A percentile compares a stretch with the other conserved stretches of the same genome.
Conservation (phyloP, 495 filamentous ascomycete species). For the Filosporella fistucella region DNA sequence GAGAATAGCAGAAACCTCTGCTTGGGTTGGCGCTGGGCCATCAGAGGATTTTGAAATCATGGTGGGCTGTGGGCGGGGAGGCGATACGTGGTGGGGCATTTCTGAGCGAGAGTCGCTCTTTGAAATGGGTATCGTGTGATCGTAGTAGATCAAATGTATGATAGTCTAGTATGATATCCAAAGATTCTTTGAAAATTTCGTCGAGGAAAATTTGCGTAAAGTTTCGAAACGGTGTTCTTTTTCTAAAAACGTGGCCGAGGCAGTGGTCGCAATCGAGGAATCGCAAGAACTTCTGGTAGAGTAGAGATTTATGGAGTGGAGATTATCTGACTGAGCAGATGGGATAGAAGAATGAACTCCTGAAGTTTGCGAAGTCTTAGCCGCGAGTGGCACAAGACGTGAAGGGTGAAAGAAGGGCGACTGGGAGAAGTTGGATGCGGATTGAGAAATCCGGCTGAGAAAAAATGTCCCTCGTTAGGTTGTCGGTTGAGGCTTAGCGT, state of each 20-base stretch:
- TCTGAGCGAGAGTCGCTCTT: constrained; percentile 25
- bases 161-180: background rate
- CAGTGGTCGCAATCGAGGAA: constrained; percentile 8
- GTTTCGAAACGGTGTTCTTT: constrained; percentile 21
- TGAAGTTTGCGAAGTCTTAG: constrained; percentile 20
- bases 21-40: constrained; percentile 58
- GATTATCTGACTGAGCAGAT: constrained; percentile 21
- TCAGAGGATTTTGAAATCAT: constrained; percentile 53
- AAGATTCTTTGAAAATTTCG: constrained; percentile 1
- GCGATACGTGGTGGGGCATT: constrained; percentile 66
- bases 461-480: no score
- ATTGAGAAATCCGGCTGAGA: constrained; percentile 7
- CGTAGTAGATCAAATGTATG: constrained; percentile 8
- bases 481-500: no score
- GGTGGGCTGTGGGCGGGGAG: constrained; percentile 53
- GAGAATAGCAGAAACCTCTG: constrained; percentile 70
- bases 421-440: constrained; percentile 1
- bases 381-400: constrained; percentile 25
- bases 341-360: constrained; percentile 6
- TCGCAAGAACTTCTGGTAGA: constrained; percentile 11
- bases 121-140: constrained; percentile 7
- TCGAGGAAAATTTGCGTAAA: constrained; percentile 16
- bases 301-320: constrained; percentile 23
- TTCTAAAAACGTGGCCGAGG: constrained; percentile 19
- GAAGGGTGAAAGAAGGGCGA: constrained; percentile 7